Percentiles rank a stretch among this genome's conserved stretches.
Evolutionary conservation across 2,329 filamentous ascomycete species (phyloP).

Genomic region (Verticillium tricorpus): DNA sequence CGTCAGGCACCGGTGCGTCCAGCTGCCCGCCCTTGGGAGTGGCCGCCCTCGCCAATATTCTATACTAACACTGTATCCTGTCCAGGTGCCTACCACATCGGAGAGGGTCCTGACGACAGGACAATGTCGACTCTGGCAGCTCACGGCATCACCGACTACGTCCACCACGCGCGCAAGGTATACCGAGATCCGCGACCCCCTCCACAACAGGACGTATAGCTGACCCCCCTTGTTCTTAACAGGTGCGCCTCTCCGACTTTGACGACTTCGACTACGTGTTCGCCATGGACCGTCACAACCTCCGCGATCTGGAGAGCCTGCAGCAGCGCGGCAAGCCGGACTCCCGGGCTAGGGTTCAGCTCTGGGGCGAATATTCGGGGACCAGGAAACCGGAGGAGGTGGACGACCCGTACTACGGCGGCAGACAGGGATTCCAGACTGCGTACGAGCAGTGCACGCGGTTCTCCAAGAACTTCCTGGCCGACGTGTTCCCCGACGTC

Average conservation of each 20-base stretch:
- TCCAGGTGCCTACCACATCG: conserved; percentile 73
- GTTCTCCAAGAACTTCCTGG: conserved; percentile 74
- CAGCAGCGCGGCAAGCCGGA: conserved; percentile 54
- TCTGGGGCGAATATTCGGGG: conserved; percentile 82
- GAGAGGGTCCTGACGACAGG: conserved; percentile 71
- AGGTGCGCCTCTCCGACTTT: conserved; percentile 67
- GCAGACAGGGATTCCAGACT: conserved; percentile 69
- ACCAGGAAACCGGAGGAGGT: conserved; percentile 62
- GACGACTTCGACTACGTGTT: conserved; percentile 86
- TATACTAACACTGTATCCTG: conserved; percentile 2
- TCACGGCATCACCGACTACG: conserved; percentile 73
- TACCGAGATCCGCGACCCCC: not conserved
- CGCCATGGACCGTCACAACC: conserved; percentile 86
- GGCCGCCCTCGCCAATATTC: not conserved
- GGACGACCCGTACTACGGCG: conserved; percentile 91
- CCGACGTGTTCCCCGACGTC: conserved; percentile 45
- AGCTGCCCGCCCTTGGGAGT: not conserved
- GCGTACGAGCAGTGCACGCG: conserved; percentile 81
- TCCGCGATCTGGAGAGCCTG: conserved; percentile 63
- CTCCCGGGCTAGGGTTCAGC: conserved; percentile 61
- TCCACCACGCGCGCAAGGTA: conserved; percentile 73
- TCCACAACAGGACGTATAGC: conserved; percentile 12
- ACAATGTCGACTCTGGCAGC: conserved; percentile 74
- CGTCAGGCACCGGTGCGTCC: conserved; percentile 69
- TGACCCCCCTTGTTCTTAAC: not conserved